Conservation (phyloP, 192 early-diverging fungal genomes). For the Mortierella hygrophila region DNA sequence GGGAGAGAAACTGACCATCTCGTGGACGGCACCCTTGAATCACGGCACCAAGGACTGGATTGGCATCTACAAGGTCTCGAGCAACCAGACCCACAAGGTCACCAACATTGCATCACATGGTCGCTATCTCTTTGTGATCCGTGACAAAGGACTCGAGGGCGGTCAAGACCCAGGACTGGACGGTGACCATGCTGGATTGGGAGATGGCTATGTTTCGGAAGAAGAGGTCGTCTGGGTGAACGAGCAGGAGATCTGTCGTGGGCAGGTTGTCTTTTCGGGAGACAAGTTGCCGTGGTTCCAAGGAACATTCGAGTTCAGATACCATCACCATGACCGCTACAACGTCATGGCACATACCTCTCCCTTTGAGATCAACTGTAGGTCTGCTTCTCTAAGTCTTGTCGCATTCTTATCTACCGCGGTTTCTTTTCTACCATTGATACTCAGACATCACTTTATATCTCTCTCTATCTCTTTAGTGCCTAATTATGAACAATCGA, state of each 20-base stretch:
- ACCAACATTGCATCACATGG: slow-evolving; percentile 83
- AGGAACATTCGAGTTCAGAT: slow-evolving; percentile 91
- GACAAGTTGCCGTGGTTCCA: slow-evolving; percentile 84
- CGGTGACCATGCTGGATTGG: slow-evolving; percentile 56
- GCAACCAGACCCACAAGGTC: slow-evolving; percentile 80
- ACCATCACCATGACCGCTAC: slow-evolving; percentile 90
- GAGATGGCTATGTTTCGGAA: slow-evolving; percentile 42
- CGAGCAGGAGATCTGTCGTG: slow-evolving; percentile 43
- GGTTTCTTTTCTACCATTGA: neutral
- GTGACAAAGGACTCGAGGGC: slow-evolving; percentile 56
- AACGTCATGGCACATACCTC: slow-evolving; percentile 80
- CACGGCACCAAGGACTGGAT: slow-evolving; percentile 91
- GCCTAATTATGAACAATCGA: slow-evolving; percentile 24
- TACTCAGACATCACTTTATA: neutral
- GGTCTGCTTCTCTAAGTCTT: slow-evolving; percentile 11
- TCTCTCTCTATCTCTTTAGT: slow-evolving; percentile 12
- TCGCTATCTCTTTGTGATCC: slow-evolving; percentile 74
- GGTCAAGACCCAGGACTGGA: slow-evolving; percentile 59
- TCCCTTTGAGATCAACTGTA: slow-evolving; percentile 86
- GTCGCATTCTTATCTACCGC: neutral
- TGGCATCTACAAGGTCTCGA: slow-evolving; percentile 85
- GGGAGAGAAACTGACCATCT: slow-evolving; percentile 79
- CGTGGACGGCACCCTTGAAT: slow-evolving; percentile 78
- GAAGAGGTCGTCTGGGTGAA: slow-evolving; percentile 46
- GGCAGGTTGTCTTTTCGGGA: slow-evolving; percentile 67